Evolutionary conservation across 2,329 filamentous ascomycete species (phyloP).

Genomic region (Clarireedia hainanense): DNA sequence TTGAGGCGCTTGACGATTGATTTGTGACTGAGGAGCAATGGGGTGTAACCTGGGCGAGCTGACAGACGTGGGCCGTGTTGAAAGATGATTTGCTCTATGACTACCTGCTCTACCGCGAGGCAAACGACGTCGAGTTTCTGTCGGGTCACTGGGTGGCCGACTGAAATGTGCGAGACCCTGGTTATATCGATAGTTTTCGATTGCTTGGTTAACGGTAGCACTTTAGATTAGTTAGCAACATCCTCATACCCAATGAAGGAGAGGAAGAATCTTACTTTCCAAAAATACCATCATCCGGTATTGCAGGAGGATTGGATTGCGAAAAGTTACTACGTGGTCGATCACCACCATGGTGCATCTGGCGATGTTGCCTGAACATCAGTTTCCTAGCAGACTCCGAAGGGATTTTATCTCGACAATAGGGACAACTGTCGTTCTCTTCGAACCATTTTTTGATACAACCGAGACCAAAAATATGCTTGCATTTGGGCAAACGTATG

Average conservation of each 20-base stretch:
- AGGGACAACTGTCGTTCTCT: constrained; percentile 55
- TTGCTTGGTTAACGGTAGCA: background rate
- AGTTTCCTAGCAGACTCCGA: constrained; percentile 33
- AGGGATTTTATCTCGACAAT: constrained; percentile 54
- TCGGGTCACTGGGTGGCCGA: constrained; percentile 15
- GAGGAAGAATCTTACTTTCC: too few species aligned
- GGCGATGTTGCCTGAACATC: constrained; percentile 8
- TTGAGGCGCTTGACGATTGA: constrained; percentile 1
- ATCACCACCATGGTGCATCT: background rate
- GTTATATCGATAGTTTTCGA: background rate
- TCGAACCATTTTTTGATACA: constrained; percentile 61
- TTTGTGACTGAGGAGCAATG: constrained; percentile 5
- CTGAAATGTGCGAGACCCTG: background rate
- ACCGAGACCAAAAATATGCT: constrained; percentile 55
- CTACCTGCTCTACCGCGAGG: constrained; percentile 17
- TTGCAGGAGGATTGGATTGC: background rate
- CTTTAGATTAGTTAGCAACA: background rate
- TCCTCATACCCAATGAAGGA: too few species aligned
- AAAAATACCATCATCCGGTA: background rate
- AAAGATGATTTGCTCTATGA: constrained; percentile 13
- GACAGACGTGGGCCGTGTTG: constrained; percentile 18
- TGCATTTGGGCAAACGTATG: constrained; percentile 52
- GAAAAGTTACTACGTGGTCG: background rate
- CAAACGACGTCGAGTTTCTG: constrained; percentile 20
- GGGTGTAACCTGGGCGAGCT: constrained; percentile 18